A percentile compares a stretch with the other conserved stretches of the same genome.
Conservation (phyloP, 2,329 filamentous ascomycete genomes). For the Alternaria arborescens region DNA sequence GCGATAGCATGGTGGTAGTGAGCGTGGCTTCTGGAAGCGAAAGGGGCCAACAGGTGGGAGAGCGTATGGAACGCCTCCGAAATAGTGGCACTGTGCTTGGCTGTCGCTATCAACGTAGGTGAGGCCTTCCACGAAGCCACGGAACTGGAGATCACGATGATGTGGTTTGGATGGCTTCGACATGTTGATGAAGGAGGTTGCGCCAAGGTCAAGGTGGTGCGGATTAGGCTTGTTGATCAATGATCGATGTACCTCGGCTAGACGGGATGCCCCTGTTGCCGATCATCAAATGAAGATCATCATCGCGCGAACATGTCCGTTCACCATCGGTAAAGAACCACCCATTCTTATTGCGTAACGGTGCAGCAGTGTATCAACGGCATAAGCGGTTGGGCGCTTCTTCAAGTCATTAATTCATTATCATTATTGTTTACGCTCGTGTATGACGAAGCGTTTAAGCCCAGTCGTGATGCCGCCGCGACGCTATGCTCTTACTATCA, state of each 20-base stretch:
- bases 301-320: neutral
- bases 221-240: slow-evolving; percentile 4
- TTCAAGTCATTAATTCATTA: neutral
- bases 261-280: neutral
- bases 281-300: slow-evolving; percentile 2
- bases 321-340: too few relatives aligned
- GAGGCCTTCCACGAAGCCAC: slow-evolving; percentile 61
- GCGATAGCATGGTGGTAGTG: slow-evolving; percentile 58
- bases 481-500: slow-evolving; percentile 14
- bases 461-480: slow-evolving; percentile 20
- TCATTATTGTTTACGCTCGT: slow-evolving; percentile 1
- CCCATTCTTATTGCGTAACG: neutral
- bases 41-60: slow-evolving; percentile 58
- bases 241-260: slow-evolving; percentile 10
- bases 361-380: neutral
- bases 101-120: slow-evolving; percentile 52
- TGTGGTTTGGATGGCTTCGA: slow-evolving; percentile 39
- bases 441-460: slow-evolving; percentile 7
- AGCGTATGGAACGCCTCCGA: slow-evolving; percentile 65
- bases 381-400: neutral
- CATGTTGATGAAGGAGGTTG: slow-evolving; percentile 18
- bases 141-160: slow-evolving; percentile 50
- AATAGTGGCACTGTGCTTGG: slow-evolving; percentile 58
- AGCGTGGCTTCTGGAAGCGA: slow-evolving; percentile 60
- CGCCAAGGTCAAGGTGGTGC: neutral